phyloP scores from a whole-genome alignment of 768 basidiomycete species.

The Boletales sp. region DNA sequence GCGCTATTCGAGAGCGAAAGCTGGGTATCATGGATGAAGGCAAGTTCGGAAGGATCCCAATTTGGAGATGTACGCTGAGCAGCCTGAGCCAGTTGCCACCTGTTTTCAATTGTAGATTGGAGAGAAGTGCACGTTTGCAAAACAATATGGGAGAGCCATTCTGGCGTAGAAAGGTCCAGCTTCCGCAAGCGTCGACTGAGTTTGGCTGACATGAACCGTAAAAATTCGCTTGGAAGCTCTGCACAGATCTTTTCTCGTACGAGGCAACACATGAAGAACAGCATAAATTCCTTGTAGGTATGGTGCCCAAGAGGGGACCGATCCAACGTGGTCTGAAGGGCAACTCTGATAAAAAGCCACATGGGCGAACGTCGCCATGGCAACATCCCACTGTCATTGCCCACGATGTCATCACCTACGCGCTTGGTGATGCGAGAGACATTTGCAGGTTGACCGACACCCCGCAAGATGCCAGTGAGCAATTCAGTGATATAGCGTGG shows the following conservation, averaged over 20 bases:
- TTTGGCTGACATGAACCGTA: conserved; percentile 29
- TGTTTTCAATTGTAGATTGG: conserved; percentile 21
- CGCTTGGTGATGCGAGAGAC: conserved; percentile 30
- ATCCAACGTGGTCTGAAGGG: conserved; percentile 31
- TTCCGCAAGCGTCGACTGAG: conserved; percentile 24
- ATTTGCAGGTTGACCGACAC: conserved; percentile 20
- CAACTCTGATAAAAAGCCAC: conserved; percentile 35
- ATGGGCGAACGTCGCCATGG: conserved; percentile 38
- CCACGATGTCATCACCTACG: conserved; percentile 30
- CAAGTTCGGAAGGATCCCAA: conserved; percentile 29
- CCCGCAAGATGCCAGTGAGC: conserved; percentile 41
- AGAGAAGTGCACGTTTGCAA: conserved; percentile 29
- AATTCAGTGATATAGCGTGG: conserved; percentile 46
- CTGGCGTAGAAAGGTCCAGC: conserved; percentile 19
- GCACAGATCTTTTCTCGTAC: conserved; percentile 17
- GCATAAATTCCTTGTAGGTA: conserved; percentile 47
- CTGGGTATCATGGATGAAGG: conserved; percentile 28
- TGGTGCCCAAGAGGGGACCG: conserved; percentile 1
- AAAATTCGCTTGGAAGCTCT: conserved; percentile 22
- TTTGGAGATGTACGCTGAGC: conserved; percentile 19
- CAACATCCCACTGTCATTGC: conserved; percentile 1
- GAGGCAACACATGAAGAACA: conserved; percentile 35
- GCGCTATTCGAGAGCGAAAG: conserved; percentile 31
- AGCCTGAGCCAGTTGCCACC: conserved; percentile 33
- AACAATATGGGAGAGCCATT: conserved; percentile 37